These are phyloP conservation scores for Ogataea thermomethanolica DNA, from an alignment of 805 yeast species.

Conservation along the genomic window DNA sequence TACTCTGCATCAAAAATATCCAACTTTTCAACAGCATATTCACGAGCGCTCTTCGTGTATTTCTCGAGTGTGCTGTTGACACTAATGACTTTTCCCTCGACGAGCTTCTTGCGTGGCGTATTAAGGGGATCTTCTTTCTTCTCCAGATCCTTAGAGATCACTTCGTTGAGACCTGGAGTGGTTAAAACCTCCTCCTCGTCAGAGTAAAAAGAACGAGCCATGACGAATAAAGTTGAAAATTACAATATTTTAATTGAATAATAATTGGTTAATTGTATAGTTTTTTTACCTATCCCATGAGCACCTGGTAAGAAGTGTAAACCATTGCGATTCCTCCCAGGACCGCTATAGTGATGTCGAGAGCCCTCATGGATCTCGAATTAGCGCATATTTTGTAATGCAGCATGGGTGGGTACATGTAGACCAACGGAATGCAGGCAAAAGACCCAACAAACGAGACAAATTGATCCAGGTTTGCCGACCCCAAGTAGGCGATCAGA, in stretches of 20 bases:
- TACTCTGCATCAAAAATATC: constrained; percentile 41
- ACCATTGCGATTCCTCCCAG: constrained; percentile 61
- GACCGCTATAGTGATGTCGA: constrained; percentile 48
- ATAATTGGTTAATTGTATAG: constrained; percentile 2
- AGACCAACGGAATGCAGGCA: constrained; percentile 82
- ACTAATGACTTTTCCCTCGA: constrained; percentile 54
- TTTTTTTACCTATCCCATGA: constrained; percentile 1
- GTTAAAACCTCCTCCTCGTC: constrained; percentile 48
- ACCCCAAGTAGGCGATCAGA: constrained; percentile 61
- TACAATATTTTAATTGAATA: not conserved
- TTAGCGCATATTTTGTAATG: constrained; percentile 54
- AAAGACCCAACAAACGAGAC: constrained; percentile 81
- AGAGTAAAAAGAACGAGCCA: constrained; percentile 45
- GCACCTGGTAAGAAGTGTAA: constrained; percentile 63
- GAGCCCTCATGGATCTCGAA: constrained; percentile 35
- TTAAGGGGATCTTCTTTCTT: constrained; percentile 34
- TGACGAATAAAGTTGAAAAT: not conserved
- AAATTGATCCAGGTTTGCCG: constrained; percentile 64
- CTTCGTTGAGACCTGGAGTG: constrained; percentile 45
- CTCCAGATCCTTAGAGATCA: constrained; percentile 36
- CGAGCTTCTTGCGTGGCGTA: constrained; percentile 36
- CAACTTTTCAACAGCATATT: constrained; percentile 36
- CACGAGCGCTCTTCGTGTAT: constrained; percentile 39
- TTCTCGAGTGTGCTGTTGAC: constrained; percentile 46
- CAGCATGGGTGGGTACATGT: constrained; percentile 79